phyloP scores from a whole-genome alignment of 2,329 filamentous ascomycete genomes.

The Aspergillus japonicus region DNA sequence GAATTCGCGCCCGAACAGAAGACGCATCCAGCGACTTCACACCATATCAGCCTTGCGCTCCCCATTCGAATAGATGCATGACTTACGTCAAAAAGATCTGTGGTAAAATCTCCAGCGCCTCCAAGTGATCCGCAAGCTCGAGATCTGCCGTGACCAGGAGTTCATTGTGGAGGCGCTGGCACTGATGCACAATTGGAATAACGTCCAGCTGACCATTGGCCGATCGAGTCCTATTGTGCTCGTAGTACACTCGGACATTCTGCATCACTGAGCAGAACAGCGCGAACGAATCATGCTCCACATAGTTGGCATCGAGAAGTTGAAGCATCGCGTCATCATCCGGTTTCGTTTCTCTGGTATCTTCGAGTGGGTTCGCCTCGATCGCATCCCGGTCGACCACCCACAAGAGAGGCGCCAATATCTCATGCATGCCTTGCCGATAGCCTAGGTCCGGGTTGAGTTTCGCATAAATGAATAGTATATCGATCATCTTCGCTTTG shows the following conservation, averaged over 20 bases:
- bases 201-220: constrained; percentile 48
- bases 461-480: constrained; percentile 94
- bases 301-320: constrained; percentile 67
- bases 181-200: constrained; percentile 79
- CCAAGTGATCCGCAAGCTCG: constrained; percentile 77
- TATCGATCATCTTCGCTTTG: constrained; percentile 79
- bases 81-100: constrained; percentile 91
- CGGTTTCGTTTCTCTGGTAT: constrained; percentile 29
- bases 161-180: constrained; percentile 81
- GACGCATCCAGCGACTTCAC: constrained; percentile 74
- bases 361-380: constrained; percentile 45
- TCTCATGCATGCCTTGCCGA: constrained; percentile 97
- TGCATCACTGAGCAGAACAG: constrained; percentile 88
- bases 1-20: constrained; percentile 92
- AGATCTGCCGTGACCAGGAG: constrained; percentile 76
- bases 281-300: constrained; percentile 89
- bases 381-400: constrained; percentile 80
- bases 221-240: constrained; percentile 56
- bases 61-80: constrained; percentile 3
- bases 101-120: constrained; percentile 82
- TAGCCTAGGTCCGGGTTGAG: constrained; percentile 84
- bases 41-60: constrained; percentile 15
- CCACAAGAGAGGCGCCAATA: constrained; percentile 85
- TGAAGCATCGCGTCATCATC: constrained; percentile 59
- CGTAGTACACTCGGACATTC: constrained; percentile 80